A percentile compares a stretch with the other conserved stretches of the same genome.
Evolutionary conservation across 2,329 filamentous ascomycete species (phyloP).

Genomic region (Talaromyces sp.): DNA sequence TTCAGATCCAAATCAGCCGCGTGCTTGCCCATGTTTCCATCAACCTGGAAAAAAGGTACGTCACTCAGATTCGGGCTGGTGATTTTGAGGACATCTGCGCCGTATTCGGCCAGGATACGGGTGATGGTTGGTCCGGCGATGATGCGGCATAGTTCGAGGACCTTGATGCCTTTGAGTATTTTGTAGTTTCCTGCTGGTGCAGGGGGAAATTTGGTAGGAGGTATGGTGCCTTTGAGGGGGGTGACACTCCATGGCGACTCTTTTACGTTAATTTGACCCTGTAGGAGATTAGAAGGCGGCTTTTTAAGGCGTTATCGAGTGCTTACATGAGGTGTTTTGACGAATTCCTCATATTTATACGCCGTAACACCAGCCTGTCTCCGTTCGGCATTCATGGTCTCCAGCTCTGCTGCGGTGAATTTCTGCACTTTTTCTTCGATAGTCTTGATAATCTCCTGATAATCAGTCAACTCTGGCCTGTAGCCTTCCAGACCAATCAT

Average conservation of each 20-base stretch:
- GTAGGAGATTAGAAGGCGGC: not conserved
- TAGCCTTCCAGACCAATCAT: conserved; percentile 67
- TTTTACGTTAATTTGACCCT: conserved; percentile 33
- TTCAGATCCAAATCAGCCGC: conserved; percentile 63
- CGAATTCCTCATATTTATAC: conserved; percentile 59
- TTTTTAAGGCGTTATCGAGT: not conserved
- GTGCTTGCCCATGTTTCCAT: conserved; percentile 70
- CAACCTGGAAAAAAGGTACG: conserved; percentile 69
- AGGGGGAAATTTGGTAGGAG: conserved; percentile 29
- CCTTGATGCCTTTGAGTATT: conserved; percentile 60
- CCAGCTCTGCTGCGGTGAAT: conserved; percentile 56
- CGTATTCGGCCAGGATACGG: conserved; percentile 69
- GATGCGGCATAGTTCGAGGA: conserved; percentile 71
- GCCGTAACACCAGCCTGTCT: conserved; percentile 60
- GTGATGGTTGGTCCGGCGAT: conserved; percentile 73
- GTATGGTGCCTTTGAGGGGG: conserved; percentile 27
- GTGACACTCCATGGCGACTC: conserved; percentile 37
- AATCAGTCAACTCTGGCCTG: conserved; percentile 59
- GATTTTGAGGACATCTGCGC: conserved; percentile 69
- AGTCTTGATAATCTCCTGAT: conserved; percentile 55
- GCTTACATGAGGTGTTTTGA: conserved; percentile 51
- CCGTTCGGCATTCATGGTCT: conserved; percentile 54
- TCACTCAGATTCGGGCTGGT: conserved; percentile 66
- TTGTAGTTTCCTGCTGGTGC: conserved; percentile 23
- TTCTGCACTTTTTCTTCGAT: conserved; percentile 59